phyloP scores from a whole-genome alignment of 1,284 basidiomycete species.

The Rhodotorula sp. region DNA sequence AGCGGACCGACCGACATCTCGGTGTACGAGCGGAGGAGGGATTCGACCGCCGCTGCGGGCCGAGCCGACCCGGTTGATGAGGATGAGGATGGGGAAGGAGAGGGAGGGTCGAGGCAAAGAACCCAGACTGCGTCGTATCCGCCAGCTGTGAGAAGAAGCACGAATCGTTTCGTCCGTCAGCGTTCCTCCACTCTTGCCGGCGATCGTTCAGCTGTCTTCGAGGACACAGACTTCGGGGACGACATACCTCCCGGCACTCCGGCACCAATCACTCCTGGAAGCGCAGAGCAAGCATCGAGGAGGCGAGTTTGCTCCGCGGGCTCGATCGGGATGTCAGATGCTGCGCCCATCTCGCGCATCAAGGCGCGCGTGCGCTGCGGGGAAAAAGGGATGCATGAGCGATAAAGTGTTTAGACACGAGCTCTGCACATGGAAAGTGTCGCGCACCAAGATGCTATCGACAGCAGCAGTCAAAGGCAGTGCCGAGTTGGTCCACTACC shows the following conservation, averaged over 20 bases:
- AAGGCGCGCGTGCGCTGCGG: constrained; percentile 67
- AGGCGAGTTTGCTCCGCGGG: constrained; percentile 82
- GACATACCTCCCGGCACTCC: constrained; percentile 88
- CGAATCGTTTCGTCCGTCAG: too few species aligned
- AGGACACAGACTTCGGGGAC: too few species aligned
- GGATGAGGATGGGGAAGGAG: background rate
- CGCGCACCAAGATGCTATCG: constrained; percentile 16
- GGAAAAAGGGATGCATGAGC: background rate
- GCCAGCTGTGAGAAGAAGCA: constrained; percentile 63
- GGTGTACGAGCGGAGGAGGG: constrained; percentile 13
- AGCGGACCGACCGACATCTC: constrained; percentile 69
- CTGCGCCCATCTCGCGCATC: constrained; percentile 84
- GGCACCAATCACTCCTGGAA: constrained; percentile 81
- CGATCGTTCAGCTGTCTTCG: background rate
- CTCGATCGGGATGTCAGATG: constrained; percentile 82
- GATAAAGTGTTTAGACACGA: too few species aligned
- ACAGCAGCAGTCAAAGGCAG: background rate
- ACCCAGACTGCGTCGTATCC: constrained; percentile 97
- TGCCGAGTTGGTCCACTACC: constrained; percentile 3
- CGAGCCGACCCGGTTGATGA: constrained; percentile 29
- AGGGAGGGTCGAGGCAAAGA: constrained; percentile 68
- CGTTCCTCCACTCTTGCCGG: too few species aligned
- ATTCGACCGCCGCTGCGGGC: constrained; percentile 37
- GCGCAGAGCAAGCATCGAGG: constrained; percentile 71
- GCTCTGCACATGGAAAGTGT: too few species aligned